phyloP scores from a whole-genome alignment of 768 basidiomycete genomes.

The Calocera cornea region DNA sequence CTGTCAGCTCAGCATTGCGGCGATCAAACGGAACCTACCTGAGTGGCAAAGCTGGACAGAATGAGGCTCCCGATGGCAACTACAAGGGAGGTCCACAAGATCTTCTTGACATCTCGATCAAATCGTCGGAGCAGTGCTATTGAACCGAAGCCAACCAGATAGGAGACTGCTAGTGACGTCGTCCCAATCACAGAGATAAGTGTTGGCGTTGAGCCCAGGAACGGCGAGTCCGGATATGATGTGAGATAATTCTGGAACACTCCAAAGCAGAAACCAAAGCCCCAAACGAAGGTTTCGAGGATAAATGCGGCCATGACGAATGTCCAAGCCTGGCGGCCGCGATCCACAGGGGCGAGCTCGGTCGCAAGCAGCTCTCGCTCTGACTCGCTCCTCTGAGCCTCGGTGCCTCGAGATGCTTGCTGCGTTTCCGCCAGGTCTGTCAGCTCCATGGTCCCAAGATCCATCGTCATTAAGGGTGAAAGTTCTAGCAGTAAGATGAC shows the following conservation, averaged over 20 bases:
- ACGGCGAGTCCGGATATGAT: neutral
- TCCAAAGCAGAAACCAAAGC: slow-evolving; percentile 6
- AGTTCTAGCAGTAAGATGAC: no score
- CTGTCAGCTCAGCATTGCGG: neutral
- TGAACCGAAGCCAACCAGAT: neutral
- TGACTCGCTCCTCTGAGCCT: neutral
- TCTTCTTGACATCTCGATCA: neutral
- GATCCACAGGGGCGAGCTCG: slow-evolving; percentile 2
- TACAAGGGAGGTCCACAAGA: neutral
- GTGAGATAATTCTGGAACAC: slow-evolving; percentile 9
- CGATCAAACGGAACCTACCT: neutral
- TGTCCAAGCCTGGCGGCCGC: slow-evolving; percentile 1
- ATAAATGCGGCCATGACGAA: slow-evolving; percentile 4
- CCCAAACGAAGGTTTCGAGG: slow-evolving; percentile 7
- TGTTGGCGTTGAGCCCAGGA: neutral
- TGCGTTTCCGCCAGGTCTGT: no score
- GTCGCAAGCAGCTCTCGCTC: neutral
- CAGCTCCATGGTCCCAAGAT: no score
- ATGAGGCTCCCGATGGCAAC: neutral
- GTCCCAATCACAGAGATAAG: slow-evolving; percentile 8
- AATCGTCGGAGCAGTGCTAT: neutral
- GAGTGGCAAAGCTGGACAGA: slow-evolving; percentile 3
- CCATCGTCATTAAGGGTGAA: no score
- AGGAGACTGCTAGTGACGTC: neutral
- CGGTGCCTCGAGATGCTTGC: no score